Evolutionary conservation across 78 protist genomes (phyloP), one percentile per base, ranked within the genome.

Genomic region (Pigoraptor vietnamica): DNA sequence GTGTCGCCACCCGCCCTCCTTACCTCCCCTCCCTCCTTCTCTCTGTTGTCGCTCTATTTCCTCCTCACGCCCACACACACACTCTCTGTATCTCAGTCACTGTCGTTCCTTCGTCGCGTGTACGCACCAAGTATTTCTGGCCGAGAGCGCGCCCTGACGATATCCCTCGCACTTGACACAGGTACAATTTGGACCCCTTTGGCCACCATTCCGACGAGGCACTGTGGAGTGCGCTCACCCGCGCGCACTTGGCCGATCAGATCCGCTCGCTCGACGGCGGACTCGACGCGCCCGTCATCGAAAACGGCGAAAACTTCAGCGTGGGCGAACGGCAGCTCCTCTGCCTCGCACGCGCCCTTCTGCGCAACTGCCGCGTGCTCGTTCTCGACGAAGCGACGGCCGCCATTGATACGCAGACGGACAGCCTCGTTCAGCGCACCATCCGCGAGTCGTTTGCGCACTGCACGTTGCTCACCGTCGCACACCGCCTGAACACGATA

Each of bases 241-340:
- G 48, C 2, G 14, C 89, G 89, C 89, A 86, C 48, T 9, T 86
- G 89, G n/a, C 39, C 2, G 89, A 36, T 6, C 89, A 1, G 24
- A 24, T 86, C n/a, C 0, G 36, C 55, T 0, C 21, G 86, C 24
- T 40, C 33, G 40, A n/a, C 29, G 37, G 37, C 24, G 29, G 79
- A 21, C 89, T 90, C 39, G 79, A 82, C 2, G 40, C 88, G 25
- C 89, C 39, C 24, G 84, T 94, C 56, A 29, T 88, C 24, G 97
- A 95, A 48, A 89, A 90, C 38, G 98, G 98, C 38, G 94, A 94
- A n/a, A 98, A 98, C 93, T 93, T 96, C 92, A 88, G 95, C 24
- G 96, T 94, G 21, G 99, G 99, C n/a, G 96, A 97, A 94, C 91
- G 98, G 25, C 99, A 97, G 94, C 94, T 98, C 67, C 90, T 98